Evolutionary conservation across 805 yeast species (phyloP), one percentile per base, ranked within the genome.

Genomic region (Ogataea salicorniae): DNA sequence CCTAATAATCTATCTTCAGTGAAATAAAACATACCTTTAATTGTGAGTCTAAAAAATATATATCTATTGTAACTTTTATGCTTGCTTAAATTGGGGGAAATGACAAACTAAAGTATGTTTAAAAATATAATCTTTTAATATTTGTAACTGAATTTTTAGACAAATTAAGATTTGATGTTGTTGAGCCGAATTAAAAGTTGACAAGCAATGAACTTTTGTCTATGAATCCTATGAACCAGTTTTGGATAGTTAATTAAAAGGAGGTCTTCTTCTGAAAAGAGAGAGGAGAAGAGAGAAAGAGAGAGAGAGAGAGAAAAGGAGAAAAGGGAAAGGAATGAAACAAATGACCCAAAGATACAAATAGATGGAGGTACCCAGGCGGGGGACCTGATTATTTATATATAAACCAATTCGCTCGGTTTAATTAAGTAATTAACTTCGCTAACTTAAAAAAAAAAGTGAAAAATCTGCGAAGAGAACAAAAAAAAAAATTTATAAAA

Each of bases 281-380:
- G 70, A 71, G 72, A 67, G 67, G 61, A 66, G 60, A 66, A 60
- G 64, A 59, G 66, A 59, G 61, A 56, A 56, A 56, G 59, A 53
- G 56, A 54, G 59, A 60, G 58, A 53, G 54, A 54, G 54, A 58
- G 59, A 54, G 54, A 38, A 44, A 53, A 52, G 47, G 53, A 50
- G 46, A 46, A 46, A 40, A 40, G 42, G 37, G 26, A 33, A 50
- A 37, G 34, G 42, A 49, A 29, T 48, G 38, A 38, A 44, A 45
- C 49, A 36, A 47, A 37, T 33, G 34, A 40, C 6, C 11, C 5
- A 26, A 9, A 11, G 4, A 26, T 26, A 9, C 31, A 26, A 9
- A 8, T 3, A 11, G 11, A 26, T 26, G 31, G 11, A 5, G 31
- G 6, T 26, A 26, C 9, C 5, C 9, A 26, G 31, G 31, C 31